phyloP scores from a whole-genome alignment of 1,284 basidiomycete species.

The Trichosporon asahii region DNA sequence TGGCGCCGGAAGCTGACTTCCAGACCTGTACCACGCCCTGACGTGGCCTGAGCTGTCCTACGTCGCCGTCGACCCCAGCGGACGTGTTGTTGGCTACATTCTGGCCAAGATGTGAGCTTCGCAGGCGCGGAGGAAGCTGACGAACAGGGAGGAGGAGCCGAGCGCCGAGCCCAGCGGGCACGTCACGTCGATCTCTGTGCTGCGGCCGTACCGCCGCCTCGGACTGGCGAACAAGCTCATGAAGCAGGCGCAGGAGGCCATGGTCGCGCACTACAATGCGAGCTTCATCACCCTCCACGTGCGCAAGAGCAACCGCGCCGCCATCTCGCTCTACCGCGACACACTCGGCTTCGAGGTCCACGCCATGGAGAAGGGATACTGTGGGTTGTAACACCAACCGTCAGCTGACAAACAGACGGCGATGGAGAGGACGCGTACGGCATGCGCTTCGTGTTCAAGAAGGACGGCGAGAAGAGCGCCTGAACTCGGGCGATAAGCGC shows the following conservation, averaged over 20 bases:
- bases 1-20: not conserved
- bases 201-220: constrained; percentile 75
- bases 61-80: constrained; percentile 85
- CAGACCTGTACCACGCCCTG: constrained; percentile 82
- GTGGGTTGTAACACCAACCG: constrained; percentile 55
- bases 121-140: not conserved
- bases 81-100: constrained; percentile 89
- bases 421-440: constrained; percentile 90
- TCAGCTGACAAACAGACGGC: constrained; percentile 60
- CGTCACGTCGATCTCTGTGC: constrained; percentile 85
- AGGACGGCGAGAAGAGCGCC: constrained; percentile 12
- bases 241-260: constrained; percentile 78
- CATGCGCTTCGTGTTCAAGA: constrained; percentile 63
- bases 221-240: constrained; percentile 85
- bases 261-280: constrained; percentile 75
- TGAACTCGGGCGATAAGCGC: not conserved
- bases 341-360: constrained; percentile 75
- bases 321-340: constrained; percentile 75
- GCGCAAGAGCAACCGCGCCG: constrained; percentile 79
- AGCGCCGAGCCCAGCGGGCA: constrained; percentile 68
- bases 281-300: constrained; percentile 78
- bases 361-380: constrained; percentile 75
- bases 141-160: constrained; percentile 66
- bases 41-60: constrained; percentile 94
- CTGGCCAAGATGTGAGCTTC: constrained; percentile 78